phyloP scores from a whole-genome alignment of 2,329 filamentous ascomycete genomes.

The Penicillium sp. region DNA sequence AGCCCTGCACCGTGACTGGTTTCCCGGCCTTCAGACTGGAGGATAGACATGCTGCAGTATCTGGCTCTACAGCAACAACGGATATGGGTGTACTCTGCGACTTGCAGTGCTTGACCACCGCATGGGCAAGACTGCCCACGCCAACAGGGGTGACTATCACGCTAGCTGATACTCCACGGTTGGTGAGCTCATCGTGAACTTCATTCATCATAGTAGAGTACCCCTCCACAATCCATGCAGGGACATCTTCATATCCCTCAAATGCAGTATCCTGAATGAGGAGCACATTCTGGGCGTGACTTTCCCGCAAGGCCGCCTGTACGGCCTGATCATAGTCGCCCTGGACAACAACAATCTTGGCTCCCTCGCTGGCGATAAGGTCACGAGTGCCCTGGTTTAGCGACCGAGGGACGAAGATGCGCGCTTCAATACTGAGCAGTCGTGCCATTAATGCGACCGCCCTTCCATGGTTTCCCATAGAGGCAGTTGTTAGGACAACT shows the following conservation, averaged over 20 bases:
- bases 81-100: constrained; percentile 32
- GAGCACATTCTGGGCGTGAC: constrained; percentile 45
- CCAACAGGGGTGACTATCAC: constrained; percentile 68
- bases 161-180: constrained; percentile 43
- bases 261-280: constrained; percentile 72
- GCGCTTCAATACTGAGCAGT: constrained; percentile 57
- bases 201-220: constrained; percentile 74
- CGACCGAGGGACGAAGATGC: constrained; percentile 64
- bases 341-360: constrained; percentile 56
- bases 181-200: constrained; percentile 61
- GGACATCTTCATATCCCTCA: constrained; percentile 66
- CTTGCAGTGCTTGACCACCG: constrained; percentile 68
- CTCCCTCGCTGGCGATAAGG: constrained; percentile 65
- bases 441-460: constrained; percentile 70
- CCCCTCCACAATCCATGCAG: constrained; percentile 75
- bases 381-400: constrained; percentile 58
- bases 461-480: constrained; percentile 76
- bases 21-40: constrained; percentile 52
- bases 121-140: constrained; percentile 71
- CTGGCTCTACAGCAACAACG: constrained; percentile 71
- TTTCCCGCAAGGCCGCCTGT: constrained; percentile 47
- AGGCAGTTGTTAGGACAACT: constrained; percentile 62
- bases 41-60: constrained; percentile 59
- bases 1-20: constrained; percentile 55
- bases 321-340: constrained; percentile 69